phyloP scores from a whole-genome alignment of 2,329 filamentous ascomycete genomes.

The Phialocephala subalpina region DNA sequence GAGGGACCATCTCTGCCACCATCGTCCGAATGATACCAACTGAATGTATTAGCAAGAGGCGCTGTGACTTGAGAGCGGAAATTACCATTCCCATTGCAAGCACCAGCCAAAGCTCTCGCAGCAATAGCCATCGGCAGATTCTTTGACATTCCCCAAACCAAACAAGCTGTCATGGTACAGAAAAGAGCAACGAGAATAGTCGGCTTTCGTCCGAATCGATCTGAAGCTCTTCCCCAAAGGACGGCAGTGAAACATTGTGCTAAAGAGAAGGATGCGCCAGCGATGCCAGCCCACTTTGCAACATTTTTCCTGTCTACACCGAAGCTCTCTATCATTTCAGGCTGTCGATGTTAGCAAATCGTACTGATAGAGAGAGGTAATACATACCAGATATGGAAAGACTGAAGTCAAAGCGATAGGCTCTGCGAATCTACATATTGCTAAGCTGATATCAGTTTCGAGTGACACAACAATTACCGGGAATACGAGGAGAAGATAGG shows the following conservation, averaged over 20 bases:
- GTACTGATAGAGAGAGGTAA: not conserved
- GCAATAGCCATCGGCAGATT: slow-evolving; percentile 81
- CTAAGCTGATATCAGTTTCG: slow-evolving; percentile 50
- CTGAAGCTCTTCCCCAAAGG: slow-evolving; percentile 79
- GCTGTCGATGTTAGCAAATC: slow-evolving; percentile 52
- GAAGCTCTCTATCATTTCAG: slow-evolving; percentile 86
- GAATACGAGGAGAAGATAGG: not conserved
- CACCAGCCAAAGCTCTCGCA: slow-evolving; percentile 80
- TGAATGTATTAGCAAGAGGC: slow-evolving; percentile 43
- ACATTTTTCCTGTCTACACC: slow-evolving; percentile 75
- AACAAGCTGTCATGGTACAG: slow-evolving; percentile 81
- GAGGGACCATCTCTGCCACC: slow-evolving; percentile 91
- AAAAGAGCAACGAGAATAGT: slow-evolving; percentile 77
- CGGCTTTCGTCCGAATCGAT: slow-evolving; percentile 82
- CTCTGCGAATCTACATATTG: slow-evolving; percentile 81
- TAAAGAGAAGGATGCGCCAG: slow-evolving; percentile 75
- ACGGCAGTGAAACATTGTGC: slow-evolving; percentile 77
- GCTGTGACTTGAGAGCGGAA: not conserved
- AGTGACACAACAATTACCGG: not conserved
- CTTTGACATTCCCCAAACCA: slow-evolving; percentile 85
- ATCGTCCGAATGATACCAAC: slow-evolving; percentile 93
- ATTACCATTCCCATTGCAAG: slow-evolving; percentile 83
- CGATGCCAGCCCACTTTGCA: slow-evolving; percentile 82
- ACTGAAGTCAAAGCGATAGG: slow-evolving; percentile 70
- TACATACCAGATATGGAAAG: slow-evolving; percentile 51